Conservation (phyloP, 2,329 filamentous ascomycete genomes). For the Monilinia fructigena region DNA sequence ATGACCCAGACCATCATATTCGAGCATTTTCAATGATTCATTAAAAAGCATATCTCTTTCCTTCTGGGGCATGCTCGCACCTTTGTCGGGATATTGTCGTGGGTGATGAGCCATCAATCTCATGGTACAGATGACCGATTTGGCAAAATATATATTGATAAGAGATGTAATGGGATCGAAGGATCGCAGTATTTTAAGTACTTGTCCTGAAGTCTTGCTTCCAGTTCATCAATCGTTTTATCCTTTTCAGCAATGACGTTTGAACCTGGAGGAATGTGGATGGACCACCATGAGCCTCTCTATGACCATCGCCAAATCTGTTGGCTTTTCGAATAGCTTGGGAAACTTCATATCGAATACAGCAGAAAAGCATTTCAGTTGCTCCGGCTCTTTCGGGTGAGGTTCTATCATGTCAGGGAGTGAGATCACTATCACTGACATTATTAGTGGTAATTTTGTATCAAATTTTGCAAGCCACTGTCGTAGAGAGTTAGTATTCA, state of each 20-base stretch:
- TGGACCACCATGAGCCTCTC: background rate
- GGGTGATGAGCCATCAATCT: slow-evolving; percentile 41
- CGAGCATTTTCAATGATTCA: slow-evolving; percentile 42
- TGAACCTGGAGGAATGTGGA: slow-evolving; percentile 6
- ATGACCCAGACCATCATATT: slow-evolving; percentile 40
- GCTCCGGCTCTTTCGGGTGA: slow-evolving; percentile 44
- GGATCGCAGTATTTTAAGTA: slow-evolving; percentile 46
- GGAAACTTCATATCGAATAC: slow-evolving; percentile 42
- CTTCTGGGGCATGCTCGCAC: slow-evolving; percentile 37
- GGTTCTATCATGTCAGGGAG: slow-evolving; percentile 46
- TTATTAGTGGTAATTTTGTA: slow-evolving; percentile 53
- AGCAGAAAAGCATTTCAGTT: slow-evolving; percentile 49
- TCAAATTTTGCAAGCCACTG: slow-evolving; percentile 45
- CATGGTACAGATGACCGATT: slow-evolving; percentile 37
- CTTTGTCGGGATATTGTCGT: slow-evolving; percentile 37
- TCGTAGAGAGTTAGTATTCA: background rate
- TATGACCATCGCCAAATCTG: slow-evolving; percentile 4
- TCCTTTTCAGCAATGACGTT: slow-evolving; percentile 33
- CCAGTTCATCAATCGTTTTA: slow-evolving; percentile 37
- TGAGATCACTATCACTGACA: slow-evolving; percentile 54
- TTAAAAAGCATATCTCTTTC: slow-evolving; percentile 40
- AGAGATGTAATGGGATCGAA: slow-evolving; percentile 43
- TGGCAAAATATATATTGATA: slow-evolving; percentile 37
- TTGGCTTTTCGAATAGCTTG: slow-evolving; percentile 29
- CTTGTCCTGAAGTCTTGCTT: slow-evolving; percentile 43